Evolutionary conservation across 139 green algal genomes (phyloP), one percentile per base, ranked within the genome.

Genomic region (Desmodesmus armatus): DNA sequence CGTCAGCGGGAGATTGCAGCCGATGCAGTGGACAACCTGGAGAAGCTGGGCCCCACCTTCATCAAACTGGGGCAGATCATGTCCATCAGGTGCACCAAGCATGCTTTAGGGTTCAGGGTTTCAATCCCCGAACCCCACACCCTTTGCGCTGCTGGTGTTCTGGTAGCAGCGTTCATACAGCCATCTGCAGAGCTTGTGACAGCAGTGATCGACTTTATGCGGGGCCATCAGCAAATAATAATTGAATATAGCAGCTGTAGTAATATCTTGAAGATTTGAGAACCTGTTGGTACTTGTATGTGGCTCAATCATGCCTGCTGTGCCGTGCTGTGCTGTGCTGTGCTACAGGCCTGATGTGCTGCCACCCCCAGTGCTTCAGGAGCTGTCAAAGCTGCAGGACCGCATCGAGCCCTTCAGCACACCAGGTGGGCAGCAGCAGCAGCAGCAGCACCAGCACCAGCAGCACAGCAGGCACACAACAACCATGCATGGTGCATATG

Each of bases 21-120:
- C 0, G 91, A 96, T 37, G 94, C 94, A 31, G 94, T 96, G 11
- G 51, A 92, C 73, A 96, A 97, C 80, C 33, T 97, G 62, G 91
- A 95, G 88, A 85, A 89, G 49, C 91, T 99, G 70, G 97, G 97
- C 0, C 96, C 96, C 9, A 99, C 96, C 0, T 99, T 98, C 82
- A 94, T 98, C 83, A 99, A 99, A 91, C 91, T 98, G 66, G 96
- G 92, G 0, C 94, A 97, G 85, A 94, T 96, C n/a, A 83, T 97
- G 71, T 89, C 76, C 77, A 95, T 95, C 86, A 80, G 91, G 90
- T 93, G 81, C 0, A 55, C 47, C 47, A 58, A 58, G 47, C 13
- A 58, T 23, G 13, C 47, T 58, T 23, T 40, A 33, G 0, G 37
- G 33, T 58, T n/a, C 73, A 71, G 35, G 19, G 6, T 31, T 29